A percentile compares a stretch with the other conserved stretches of the same genome.
Evolutionary conservation across 2,329 filamentous ascomycete genomes (phyloP).

Genomic region (Paecilomyces sp.): DNA sequence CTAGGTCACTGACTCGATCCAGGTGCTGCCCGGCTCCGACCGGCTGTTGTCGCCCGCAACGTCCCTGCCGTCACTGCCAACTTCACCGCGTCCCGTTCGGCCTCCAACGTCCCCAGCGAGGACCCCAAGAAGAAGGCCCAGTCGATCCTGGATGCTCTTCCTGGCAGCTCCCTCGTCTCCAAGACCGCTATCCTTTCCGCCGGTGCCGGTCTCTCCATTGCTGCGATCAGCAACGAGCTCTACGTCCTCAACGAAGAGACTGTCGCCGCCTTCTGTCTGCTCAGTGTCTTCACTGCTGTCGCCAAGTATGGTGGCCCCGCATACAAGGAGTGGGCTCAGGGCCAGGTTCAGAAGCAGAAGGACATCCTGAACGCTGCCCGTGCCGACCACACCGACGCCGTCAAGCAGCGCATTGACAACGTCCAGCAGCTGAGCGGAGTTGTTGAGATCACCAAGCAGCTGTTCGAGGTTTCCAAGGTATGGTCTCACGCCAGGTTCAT

Average conservation of each 20-base stretch:
- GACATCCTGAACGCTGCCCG: slow-evolving; percentile 90
- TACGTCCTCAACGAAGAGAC: slow-evolving; percentile 99
- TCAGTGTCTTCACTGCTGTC: slow-evolving; percentile 86
- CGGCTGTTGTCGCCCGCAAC: slow-evolving; percentile 66
- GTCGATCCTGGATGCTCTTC: slow-evolving; percentile 87
- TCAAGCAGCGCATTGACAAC: slow-evolving; percentile 87
- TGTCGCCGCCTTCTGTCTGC: slow-evolving; percentile 83
- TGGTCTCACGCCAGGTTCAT: slow-evolving; percentile 13
- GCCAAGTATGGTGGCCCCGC: slow-evolving; percentile 89
- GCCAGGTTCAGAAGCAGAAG: slow-evolving; percentile 86
- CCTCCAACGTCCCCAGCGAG: slow-evolving; percentile 72
- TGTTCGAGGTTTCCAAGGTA: slow-evolving; percentile 98
- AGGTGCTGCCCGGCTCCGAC: slow-evolving; percentile 90
- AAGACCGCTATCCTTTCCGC: slow-evolving; percentile 97
- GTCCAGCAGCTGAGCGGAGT: slow-evolving; percentile 93
- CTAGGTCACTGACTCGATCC: slow-evolving; percentile 28
- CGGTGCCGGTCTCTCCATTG: slow-evolving; percentile 80
- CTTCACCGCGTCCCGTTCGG: slow-evolving; percentile 60
- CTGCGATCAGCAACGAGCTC: slow-evolving; percentile 98
- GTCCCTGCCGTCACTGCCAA: slow-evolving; percentile 67
- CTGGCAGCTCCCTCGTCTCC: slow-evolving; percentile 84
- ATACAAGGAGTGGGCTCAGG: slow-evolving; percentile 88
- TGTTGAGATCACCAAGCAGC: slow-evolving; percentile 91
- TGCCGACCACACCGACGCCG: slow-evolving; percentile 88
- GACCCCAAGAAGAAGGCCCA: slow-evolving; percentile 96